These are phyloP conservation scores for Alternaria panax DNA, from an alignment of 2,329 filamentous ascomycete genomes.

Conservation along the genomic window DNA sequence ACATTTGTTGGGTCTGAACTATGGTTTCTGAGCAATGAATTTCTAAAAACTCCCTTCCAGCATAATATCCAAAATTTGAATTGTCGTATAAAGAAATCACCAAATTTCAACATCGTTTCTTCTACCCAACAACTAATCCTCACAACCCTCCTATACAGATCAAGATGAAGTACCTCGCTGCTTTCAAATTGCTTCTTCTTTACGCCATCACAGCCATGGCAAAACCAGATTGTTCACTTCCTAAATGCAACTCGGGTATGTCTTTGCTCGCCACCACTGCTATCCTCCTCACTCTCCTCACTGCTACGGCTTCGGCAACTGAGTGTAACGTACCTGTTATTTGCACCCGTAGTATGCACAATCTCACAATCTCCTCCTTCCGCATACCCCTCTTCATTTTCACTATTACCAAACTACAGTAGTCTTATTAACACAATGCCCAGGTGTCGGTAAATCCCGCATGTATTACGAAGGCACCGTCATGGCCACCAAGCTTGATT, in stretches of 20 bases:
- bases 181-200: no score
- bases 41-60: background rate
- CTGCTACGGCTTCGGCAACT: background rate
- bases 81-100: background rate
- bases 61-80: background rate
- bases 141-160: background rate
- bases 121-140: no score
- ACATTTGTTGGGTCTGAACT: background rate
- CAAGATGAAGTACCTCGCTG: background rate
- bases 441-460: background rate
- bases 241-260: no score
- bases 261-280: no score
- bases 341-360: background rate
- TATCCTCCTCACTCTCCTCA: background rate
- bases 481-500: background rate
- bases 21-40: background rate
- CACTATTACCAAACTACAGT: background rate
- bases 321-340: background rate
- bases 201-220: no score
- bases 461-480: no score
- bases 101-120: no score
- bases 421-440: background rate
- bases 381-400: background rate
- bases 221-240: no score
- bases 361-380: background rate